Base-by-base conservation (phyloP, 2,329 filamentous ascomycete genomes). In the Nemania serpens region DNA sequence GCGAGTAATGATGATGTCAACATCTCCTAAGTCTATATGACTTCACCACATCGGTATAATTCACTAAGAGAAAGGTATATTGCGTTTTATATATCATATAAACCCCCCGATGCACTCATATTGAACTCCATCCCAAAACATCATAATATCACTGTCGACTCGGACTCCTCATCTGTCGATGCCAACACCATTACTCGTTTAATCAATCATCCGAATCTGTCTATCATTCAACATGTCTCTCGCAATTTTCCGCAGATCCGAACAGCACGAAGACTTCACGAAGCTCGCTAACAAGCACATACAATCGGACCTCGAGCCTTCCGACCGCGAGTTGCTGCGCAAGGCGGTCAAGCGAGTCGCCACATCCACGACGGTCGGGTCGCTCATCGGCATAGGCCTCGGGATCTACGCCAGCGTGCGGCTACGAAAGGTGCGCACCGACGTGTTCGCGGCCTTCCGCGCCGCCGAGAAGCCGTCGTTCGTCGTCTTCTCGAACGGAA, bases 371-470 rank as follows among this genome's bases (percentile, higher is more conserved):
- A 78, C 80, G 3, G 67, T 89, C 59, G 88, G 87, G 36, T 87
- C 86, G 1, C 70, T 85, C 5, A 63, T 87, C 2, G 88, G 88
- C 3, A 71, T 90, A 2, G 83, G 82, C 0, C 76, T 90, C 0
- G 86, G 86, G 3, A 64, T 86, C 20, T 82, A 81, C 57, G 75
- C 85, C 15, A 87, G 87, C 2, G 81, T 82, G 65, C 79, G 86
- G 10, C 71, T 90, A 11, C 79, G 88, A 41, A 75, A 75, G 41
- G 79, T 82, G 61, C 81, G 88, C 47, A 74, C 77, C 34, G 77
- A 80, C n/a, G 82, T 88, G 73, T 89, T 88, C 76, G 79, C 81
- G 45, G 82, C 84, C 6, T 85, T 90, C 75, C 80, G 82, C 18
- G 81, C 86, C 0, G 75, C 80, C 53, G 85, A 89, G 70, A 85